Conservation (phyloP, 2,329 filamentous ascomycete species). For the Neoarthrinium moseri region DNA sequence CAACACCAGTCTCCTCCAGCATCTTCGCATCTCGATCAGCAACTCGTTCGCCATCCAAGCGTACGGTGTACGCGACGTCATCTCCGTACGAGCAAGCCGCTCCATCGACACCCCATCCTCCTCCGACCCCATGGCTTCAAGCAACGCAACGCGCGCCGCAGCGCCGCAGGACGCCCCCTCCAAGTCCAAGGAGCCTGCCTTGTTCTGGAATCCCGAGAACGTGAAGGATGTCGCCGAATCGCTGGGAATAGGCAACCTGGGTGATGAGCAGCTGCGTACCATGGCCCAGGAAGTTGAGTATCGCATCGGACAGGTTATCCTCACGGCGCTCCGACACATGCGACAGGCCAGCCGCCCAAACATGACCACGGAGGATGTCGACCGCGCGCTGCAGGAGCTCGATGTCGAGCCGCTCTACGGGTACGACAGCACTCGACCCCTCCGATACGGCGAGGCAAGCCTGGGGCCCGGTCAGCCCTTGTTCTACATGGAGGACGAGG, state of each 20-base stretch:
- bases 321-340: constrained; percentile 96
- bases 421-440: constrained; percentile 86
- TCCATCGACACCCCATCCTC: too few species aligned
- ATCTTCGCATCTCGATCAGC: too few species aligned
- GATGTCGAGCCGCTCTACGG: constrained; percentile 96
- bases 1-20: too few species aligned
- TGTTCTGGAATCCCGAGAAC: constrained; percentile 95
- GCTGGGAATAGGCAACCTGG: constrained; percentile 78
- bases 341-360: constrained; percentile 83
- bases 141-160: constrained; percentile 19
- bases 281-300: constrained; percentile 95
- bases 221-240: constrained; percentile 95
- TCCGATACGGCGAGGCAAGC: constrained; percentile 91
- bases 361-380: constrained; percentile 84
- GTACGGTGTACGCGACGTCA: too few species aligned
- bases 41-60: too few species aligned
- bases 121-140: constrained; percentile 28
- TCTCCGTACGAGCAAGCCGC: too few species aligned
- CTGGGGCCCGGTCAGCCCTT: constrained; percentile 90
- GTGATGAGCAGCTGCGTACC: constrained; percentile 82
- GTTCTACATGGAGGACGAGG: constrained; percentile 97
- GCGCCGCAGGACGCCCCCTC: constrained; percentile 16
- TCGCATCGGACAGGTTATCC: constrained; percentile 86
- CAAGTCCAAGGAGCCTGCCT: constrained; percentile 28
- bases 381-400: constrained; percentile 78